Evolutionary conservation across 2,329 filamentous ascomycete species (phyloP).

Genomic region (Fusarium musae): DNA sequence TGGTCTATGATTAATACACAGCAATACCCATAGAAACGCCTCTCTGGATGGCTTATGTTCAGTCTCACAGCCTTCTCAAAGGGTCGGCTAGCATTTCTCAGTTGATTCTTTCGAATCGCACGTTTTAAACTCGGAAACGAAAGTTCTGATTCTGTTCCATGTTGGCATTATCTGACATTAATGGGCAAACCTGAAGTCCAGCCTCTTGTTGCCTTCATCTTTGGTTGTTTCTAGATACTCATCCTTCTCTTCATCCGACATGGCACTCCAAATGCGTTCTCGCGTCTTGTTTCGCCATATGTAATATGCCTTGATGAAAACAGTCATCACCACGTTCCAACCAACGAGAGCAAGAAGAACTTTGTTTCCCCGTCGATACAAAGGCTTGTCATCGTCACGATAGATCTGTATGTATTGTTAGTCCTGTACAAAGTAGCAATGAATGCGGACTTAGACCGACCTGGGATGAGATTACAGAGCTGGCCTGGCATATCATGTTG

Average conservation of each 20-base stretch:
- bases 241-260: slow-evolving; percentile 55
- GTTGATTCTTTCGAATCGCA: not conserved
- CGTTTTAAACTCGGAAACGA: not conserved
- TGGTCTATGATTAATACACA: rapidly evolving
- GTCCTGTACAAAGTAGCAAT: rapidly evolving
- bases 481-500: slow-evolving; percentile 57
- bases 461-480: slow-evolving; percentile 48
- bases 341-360: slow-evolving; percentile 59
- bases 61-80: too few species aligned
- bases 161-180: slow-evolving; percentile 1
- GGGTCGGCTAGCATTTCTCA: not conserved
- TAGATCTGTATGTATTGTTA: slow-evolving; percentile 49
- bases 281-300: slow-evolving; percentile 58
- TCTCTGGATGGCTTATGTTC: too few species aligned
- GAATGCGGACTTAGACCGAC: not conserved
- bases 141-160: not conserved
- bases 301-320: slow-evolving; percentile 64
- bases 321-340: slow-evolving; percentile 61
- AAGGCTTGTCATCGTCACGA: slow-evolving; percentile 48
- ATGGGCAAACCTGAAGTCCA: slow-evolving; percentile 57
- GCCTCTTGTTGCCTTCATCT: slow-evolving; percentile 57
- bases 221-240: slow-evolving; percentile 51
- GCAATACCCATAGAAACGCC: not conserved
- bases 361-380: slow-evolving; percentile 58
- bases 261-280: slow-evolving; percentile 58